Evolutionary conservation across 176 grass and related monocot genomes (phyloP).

Genomic region (Tuctoria greenei): DNA sequence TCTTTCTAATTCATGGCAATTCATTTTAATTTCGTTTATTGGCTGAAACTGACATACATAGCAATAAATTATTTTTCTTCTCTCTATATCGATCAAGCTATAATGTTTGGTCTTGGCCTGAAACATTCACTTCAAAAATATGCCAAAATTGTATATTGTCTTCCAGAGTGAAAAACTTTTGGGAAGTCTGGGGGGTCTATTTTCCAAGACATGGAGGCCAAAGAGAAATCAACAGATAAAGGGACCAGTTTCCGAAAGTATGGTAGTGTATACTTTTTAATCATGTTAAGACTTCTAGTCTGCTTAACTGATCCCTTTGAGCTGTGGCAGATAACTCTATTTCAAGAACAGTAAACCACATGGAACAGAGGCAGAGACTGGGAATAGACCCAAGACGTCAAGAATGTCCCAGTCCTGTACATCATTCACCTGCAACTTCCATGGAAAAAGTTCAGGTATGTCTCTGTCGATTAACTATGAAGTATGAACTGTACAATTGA

Average conservation of each 20-base stretch:
- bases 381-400: slow-evolving; percentile 48
- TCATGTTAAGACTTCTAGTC: background rate
- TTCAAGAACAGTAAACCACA: slow-evolving; percentile 39
- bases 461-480: slow-evolving; percentile 17
- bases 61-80: background rate
- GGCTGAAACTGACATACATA: background rate
- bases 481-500: background rate
- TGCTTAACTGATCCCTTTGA: slow-evolving; percentile 25
- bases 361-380: slow-evolving; percentile 55
- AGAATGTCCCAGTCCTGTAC: slow-evolving; percentile 36
- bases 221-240: slow-evolving; percentile 84
- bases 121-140: background rate
- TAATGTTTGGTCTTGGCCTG: slow-evolving; percentile 1
- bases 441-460: slow-evolving; percentile 70
- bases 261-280: slow-evolving; percentile 20
- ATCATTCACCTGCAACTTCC: slow-evolving; percentile 35
- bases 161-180: slow-evolving; percentile 89
- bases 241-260: slow-evolving; percentile 71
- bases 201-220: slow-evolving; percentile 90
- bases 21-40: background rate
- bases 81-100: background rate
- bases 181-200: slow-evolving; percentile 86
- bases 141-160: slow-evolving; percentile 23
- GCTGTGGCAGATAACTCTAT: slow-evolving; percentile 45
- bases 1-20: slow-evolving; percentile 8